Evolutionary conservation across 768 basidiomycete species (phyloP).

Genomic region (Tulasnella sp.): DNA sequence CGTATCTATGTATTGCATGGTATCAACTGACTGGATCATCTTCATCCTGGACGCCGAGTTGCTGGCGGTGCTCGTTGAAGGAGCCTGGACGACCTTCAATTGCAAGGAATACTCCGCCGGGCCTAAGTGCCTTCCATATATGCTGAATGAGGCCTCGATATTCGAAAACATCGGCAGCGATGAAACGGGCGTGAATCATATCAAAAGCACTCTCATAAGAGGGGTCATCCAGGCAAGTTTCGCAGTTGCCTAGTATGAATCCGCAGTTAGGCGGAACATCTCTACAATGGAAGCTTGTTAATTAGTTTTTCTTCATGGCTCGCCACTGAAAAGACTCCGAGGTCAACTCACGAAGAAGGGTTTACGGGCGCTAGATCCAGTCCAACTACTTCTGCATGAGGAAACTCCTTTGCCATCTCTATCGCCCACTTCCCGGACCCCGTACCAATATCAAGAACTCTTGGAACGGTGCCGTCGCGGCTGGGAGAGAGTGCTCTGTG

Average conservation of each 20-base stretch:
- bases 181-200: constrained; percentile 19
- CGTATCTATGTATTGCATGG: too few species aligned
- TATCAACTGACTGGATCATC: constrained; percentile 14
- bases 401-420: constrained; percentile 22
- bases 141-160: constrained; percentile 5
- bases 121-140: not conserved
- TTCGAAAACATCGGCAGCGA: not conserved
- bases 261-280: constrained; percentile 15
- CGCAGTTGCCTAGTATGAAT: constrained; percentile 8
- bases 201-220: constrained; percentile 18
- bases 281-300: not conserved
- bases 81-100: constrained; percentile 1
- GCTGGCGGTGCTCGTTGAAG: constrained; percentile 19
- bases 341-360: not conserved
- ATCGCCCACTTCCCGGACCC: constrained; percentile 29
- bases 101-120: constrained; percentile 23
- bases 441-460: constrained; percentile 28
- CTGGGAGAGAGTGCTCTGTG: constrained; percentile 4
- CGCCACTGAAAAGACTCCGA: not conserved
- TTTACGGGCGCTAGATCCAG: constrained; percentile 15
- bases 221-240: not conserved
- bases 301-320: too few species aligned
- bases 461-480: not conserved
- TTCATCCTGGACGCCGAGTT: constrained; percentile 5
- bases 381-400: constrained; percentile 23